Base-by-base conservation (phyloP, 2,329 filamentous ascomycete species). In the Ophiostoma australiae region DNA sequence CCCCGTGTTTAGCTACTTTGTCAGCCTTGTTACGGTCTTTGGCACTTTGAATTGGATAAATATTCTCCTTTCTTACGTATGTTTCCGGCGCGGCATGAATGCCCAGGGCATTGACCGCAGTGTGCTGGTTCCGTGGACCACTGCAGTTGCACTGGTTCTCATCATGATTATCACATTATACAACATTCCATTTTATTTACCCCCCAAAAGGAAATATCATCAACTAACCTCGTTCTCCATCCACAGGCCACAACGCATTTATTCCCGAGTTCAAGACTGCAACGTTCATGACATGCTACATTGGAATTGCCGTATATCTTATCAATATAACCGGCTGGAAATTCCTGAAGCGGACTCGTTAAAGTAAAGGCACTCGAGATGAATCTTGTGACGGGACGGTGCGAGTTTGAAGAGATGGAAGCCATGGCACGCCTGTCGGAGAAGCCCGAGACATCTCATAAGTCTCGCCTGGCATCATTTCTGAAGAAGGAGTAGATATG, bases 1-100 rank as follows among this genome's bases (percentile, higher is more conserved):
- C 13, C 27, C 52, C n/a, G 52, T 55, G n/a, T 55, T 55, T 23
- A n/a, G 52, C 52, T 55, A 55, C 52, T 55, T 55, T 55, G 52
- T 55, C 52, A 55, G 52, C n/a, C 52, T 55, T 11, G 52, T 55
- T n/a, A 55, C 52, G 0, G 52, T 55, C 8, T 55, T 55, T 27
- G 52, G 52, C 52, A 55, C 52, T 13, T 17, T 55, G n/a, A 55
- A 55, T n/a, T 55, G 52, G 52, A 55, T 55, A n/a, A 55, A 55
- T 17, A 55, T 55, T 13, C 52, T 55, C 52, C 52, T 55, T 55
- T 55, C 52, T 8, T 55, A 55, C 27, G 52, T 55, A 3, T 23
- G n/a, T 7, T 55, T 55, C 52, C 52, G 52, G 52, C 52, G 52
- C 13, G 52, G 52, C 52, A 55, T 55, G 52, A 55, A 55, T n/a